Base-by-base conservation (phyloP, 2,329 filamentous ascomycete species). In the Proliferodiscus dingleyae region DNA sequence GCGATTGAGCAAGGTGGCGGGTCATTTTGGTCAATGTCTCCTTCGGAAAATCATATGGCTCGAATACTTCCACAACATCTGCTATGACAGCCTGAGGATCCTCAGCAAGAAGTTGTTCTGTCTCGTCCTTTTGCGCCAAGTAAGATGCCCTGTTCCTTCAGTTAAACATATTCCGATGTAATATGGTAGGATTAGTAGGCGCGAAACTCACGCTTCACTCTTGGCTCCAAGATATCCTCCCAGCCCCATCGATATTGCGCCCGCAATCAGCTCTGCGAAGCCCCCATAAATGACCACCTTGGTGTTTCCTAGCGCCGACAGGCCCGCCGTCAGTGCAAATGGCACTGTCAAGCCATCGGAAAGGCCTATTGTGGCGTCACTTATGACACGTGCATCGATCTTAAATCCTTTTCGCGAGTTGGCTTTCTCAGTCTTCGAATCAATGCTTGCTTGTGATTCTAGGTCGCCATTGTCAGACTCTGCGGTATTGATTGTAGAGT, bases 311-410 rank as follows among this genome's bases (percentile, higher is more conserved):
- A 77, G 58, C 1, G 65, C 63, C 6, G 64, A 66, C 2, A 83
- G 62, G 4, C 79, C 80, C 2, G 80, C 79, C 1, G 78, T 81
- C 9, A 83, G 65, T 1, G 79, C 79, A 56, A 83, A 83, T 0
- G 79, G 79, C 0, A 83, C 79, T 0, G 79, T 83, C 52, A 83
- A 66, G 4, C 79, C 79, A 61, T 83, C 79, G 0, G 77, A 75
- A 32, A 83, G 68, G 16, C 79, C 79, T 57, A 83, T 78, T 18
- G 80, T 81, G 19, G 75, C 70, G 62, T 81, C 77, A 8, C 68
- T 67, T 15, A 74, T 63, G 21, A 72, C 53, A 30, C 64, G 42
- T 0, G 60, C 58, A 47, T 64, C 59, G 13, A 62, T 53, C 42
- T 51, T 48, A 41, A 58, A 61, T 7, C 58, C 60, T 29, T 50